These are phyloP conservation scores for Penicillium sp. DNA, from an alignment of 2,329 filamentous ascomycete genomes.

Conservation along the genomic window DNA sequence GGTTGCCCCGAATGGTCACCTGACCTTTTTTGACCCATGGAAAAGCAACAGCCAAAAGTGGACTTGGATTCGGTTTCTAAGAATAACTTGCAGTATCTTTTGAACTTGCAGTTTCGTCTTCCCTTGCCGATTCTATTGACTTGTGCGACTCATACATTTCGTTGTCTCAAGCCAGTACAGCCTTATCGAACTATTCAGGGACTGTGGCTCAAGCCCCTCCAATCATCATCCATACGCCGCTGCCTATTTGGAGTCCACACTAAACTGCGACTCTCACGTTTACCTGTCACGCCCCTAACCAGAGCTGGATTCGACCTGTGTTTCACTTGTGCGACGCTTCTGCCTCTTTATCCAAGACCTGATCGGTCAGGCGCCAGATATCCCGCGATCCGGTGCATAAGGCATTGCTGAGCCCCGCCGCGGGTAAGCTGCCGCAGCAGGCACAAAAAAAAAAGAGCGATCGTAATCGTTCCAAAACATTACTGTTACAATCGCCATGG, in stretches of 20 bases:
- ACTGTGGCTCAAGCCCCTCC: slow-evolving; percentile 14
- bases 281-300: slow-evolving; percentile 9
- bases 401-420: slow-evolving; percentile 24
- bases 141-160: background rate
- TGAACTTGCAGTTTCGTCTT: background rate
- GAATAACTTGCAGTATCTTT: slow-evolving; percentile 8
- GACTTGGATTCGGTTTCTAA: slow-evolving; percentile 18
- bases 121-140: background rate
- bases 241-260: slow-evolving; percentile 15
- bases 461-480: slow-evolving; percentile 7
- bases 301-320: slow-evolving; percentile 7
- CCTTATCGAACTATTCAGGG: slow-evolving; percentile 3
- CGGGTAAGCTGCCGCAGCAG: slow-evolving; percentile 21
- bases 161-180: background rate
- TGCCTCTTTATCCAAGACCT: slow-evolving; percentile 8
- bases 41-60: slow-evolving; percentile 6
- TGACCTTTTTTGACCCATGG: slow-evolving; percentile 18
- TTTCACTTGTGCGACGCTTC: slow-evolving; percentile 16
- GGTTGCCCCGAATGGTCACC: slow-evolving; percentile 8
- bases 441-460: slow-evolving; percentile 12
- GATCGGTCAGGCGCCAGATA: slow-evolving; percentile 18
- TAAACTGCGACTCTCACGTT: slow-evolving; percentile 2
- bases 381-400: slow-evolving; percentile 21
- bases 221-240: slow-evolving; percentile 16
- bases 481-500: slow-evolving; percentile 31